Conservation (phyloP, 345 rosid genomes). For the Odontarrhena argentea region DNA sequence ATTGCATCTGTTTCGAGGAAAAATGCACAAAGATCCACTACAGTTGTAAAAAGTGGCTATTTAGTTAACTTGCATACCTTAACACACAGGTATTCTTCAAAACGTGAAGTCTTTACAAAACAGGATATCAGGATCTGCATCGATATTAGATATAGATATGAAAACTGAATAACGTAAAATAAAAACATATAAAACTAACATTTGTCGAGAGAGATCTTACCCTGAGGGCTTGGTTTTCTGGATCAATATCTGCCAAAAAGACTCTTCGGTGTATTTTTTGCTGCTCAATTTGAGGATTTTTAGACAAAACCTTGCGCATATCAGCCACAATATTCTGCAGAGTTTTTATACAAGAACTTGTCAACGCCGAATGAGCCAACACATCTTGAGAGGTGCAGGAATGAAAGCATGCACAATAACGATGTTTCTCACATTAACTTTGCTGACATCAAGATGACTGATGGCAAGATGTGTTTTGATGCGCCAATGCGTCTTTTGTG, state of each 20-base stretch:
- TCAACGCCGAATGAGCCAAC: slow-evolving; percentile 5
- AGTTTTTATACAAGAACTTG: slow-evolving; percentile 17
- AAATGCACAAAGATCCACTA: neutral
- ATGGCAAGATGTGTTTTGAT: slow-evolving; percentile 84
- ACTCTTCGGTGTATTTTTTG: slow-evolving; percentile 92
- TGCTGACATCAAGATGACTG: slow-evolving; percentile 89
- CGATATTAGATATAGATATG: slow-evolving; percentile 30
- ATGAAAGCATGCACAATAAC: slow-evolving; percentile 18
- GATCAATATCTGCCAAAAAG: slow-evolving; percentile 64
- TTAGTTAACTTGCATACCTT: slow-evolving; percentile 53
- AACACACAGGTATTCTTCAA: slow-evolving; percentile 83
- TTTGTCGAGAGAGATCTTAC: slow-evolving; percentile 40
- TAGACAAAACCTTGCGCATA: slow-evolving; percentile 95
- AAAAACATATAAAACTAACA: neutral
- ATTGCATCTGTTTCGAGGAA: neutral
- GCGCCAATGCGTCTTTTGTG: slow-evolving; percentile 97
- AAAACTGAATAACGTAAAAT: slow-evolving; percentile 15
- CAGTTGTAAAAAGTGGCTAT: neutral
- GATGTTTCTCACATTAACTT: slow-evolving; percentile 68
- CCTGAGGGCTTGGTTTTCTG: slow-evolving; percentile 84
- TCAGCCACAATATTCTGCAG: slow-evolving; percentile 77
- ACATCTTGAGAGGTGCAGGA: neutral
- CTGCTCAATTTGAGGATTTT: slow-evolving; percentile 94
- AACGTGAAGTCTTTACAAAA: slow-evolving; percentile 87
- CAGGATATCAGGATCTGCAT: slow-evolving; percentile 84